phyloP scores from a whole-genome alignment of 495 filamentous ascomycete genomes.

The Daldinia bambusicola region DNA sequence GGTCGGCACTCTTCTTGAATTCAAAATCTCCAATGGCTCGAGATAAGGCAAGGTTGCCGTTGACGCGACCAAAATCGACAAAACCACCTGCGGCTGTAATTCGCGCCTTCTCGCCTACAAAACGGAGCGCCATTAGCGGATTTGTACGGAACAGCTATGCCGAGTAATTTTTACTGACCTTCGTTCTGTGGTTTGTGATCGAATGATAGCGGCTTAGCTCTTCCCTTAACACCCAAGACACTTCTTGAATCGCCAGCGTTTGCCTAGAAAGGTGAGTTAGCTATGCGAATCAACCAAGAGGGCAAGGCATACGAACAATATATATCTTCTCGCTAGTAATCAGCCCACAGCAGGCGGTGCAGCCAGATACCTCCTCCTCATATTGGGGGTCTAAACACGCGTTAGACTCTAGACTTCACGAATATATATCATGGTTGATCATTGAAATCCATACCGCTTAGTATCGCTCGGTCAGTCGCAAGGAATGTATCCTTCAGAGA shows the following conservation, averaged over 20 bases:
- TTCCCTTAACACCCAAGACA: conserved; percentile 93
- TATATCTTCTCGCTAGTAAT: conserved; percentile 92
- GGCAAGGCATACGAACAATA: conserved; percentile 68
- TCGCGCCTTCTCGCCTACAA: conserved; percentile 89
- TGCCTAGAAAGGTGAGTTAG: conserved; percentile 66
- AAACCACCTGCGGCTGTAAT: conserved; percentile 97
- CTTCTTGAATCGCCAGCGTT: conserved; percentile 96
- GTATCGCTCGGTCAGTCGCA: conserved; percentile 93
- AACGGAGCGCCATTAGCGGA: conserved; percentile 28
- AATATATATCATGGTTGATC: conserved; percentile 6
- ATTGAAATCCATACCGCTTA: conserved; percentile 77
- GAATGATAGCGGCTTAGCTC: conserved; percentile 95
- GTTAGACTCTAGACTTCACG: conserved; percentile 19
- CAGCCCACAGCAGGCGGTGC: conserved; percentile 90
- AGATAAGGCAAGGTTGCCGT: conserved; percentile 97
- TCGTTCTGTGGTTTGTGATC: conserved; percentile 99
- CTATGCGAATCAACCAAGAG: background rate
- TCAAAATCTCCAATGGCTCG: conserved; percentile 99
- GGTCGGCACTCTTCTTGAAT: conserved; percentile 98
- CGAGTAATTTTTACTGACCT: conserved; percentile 63
- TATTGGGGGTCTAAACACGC: conserved; percentile 83
- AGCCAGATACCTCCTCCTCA: conserved; percentile 97
- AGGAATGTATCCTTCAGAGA: conserved; percentile 97
- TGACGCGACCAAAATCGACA: conserved; percentile 97
- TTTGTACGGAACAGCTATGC: background rate